A percentile compares a stretch with the other conserved stretches of the same genome.
Conservation (phyloP, 2,329 filamentous ascomycete genomes). For the Colletotrichum higginsianum region DNA sequence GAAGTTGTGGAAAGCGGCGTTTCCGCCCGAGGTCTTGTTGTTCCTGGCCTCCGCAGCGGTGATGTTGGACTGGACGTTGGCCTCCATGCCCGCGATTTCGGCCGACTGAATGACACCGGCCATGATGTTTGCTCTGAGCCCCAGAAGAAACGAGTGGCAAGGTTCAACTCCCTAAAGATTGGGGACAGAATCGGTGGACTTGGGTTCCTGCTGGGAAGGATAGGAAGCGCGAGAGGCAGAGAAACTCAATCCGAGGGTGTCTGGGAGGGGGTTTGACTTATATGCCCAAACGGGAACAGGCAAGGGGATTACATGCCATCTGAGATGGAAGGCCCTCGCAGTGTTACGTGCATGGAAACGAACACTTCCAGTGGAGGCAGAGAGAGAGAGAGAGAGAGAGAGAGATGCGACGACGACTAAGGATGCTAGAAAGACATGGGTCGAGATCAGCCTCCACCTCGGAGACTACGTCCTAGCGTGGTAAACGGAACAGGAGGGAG, state of each 20-base stretch:
- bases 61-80: conserved; percentile 1
- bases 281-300: conserved; percentile 15
- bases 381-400: too few relatives aligned
- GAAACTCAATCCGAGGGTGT: conserved; percentile 13
- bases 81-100: conserved; percentile 10
- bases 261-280: conserved; percentile 26
- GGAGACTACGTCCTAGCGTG: conserved; percentile 31
- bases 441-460: conserved; percentile 37
- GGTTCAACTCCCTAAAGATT: conserved; percentile 10
- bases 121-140: conserved; percentile 33
- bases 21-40: conserved; percentile 73
- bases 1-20: conserved; percentile 82
- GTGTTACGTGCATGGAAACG: conserved; percentile 24
- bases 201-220: conserved; percentile 16
- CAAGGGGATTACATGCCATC: conserved; percentile 29
- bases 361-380: conserved; percentile 4
- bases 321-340: conserved; percentile 15
- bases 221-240: conserved; percentile 7
- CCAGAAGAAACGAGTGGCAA: conserved; percentile 32
- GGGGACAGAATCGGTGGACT: conserved; percentile 1
- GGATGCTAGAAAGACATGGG: conserved; percentile 38
- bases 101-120: conserved; percentile 28
- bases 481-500: background rate
- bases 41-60: conserved; percentile 29
- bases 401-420: conserved; percentile 40